Base-by-base conservation (phyloP, 1,139 yeast species). In the Suhomyces panamericanus region DNA sequence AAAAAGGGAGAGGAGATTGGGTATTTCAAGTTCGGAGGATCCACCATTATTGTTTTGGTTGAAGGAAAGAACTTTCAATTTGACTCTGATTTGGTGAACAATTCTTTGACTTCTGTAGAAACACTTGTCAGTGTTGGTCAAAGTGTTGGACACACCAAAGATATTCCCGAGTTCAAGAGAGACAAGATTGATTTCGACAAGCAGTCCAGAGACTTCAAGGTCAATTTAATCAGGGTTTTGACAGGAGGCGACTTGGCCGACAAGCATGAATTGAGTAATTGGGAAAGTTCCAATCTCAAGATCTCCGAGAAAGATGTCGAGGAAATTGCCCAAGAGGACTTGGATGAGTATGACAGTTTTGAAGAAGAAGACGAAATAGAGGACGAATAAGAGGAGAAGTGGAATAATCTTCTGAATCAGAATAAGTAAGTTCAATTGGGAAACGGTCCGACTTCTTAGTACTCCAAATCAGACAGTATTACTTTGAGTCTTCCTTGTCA, bases 11-110 rank as follows among this genome's bases (percentile, higher is more conserved):
- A 87, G 38, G 98, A 93, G 58, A 67, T 93, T 35, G 99, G 99
- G 0, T 91, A 88, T 59, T 93, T 93, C 73, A 88, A 90, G 60
- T 93, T 91, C 69, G 99, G 99, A 13, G 99, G 98, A 0, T 87
- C 96, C 0, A 93, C 99, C 0, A 75, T 89, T 13, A 70, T 93
- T 6, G 63, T 87, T 2, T 61, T 93, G 10, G 63, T 73, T 51
- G 70, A 71, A 39, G 62, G 60, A 41, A 52, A 54, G 15, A 52
- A 56, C 27, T 69, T 74, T 44, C 58, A 57, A 33, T 86, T 91
- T 62, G 99, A 93, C 63, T 67, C 81, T 1, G 98, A 93, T 62
- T 63, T 93, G 32, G 59, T 78, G 4, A 67, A 75, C 32, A 93
- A 91, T 61, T 87, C 96, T 0, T 66, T 64, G 24, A 76, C 80